Evolutionary conservation across 2,329 filamentous ascomycete species (phyloP), one percentile per base, ranked within the genome.

Genomic region (Pseudocercospora fuligena): DNA sequence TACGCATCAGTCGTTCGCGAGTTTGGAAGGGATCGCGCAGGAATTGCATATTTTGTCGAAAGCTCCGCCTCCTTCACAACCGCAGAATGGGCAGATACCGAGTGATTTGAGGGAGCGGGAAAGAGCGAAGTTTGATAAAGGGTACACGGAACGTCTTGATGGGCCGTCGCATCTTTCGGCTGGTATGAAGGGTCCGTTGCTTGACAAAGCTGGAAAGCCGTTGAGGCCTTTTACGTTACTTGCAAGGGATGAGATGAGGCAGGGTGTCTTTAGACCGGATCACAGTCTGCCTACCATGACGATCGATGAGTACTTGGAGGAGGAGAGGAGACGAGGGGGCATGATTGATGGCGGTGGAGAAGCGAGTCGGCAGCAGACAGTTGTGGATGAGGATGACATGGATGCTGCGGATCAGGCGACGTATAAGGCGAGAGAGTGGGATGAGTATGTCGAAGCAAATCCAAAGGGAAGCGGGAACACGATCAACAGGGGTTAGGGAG

Each of bases 211-310:
- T 65, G 95, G 95, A 53, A 95, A 92, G 77, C 95, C 95, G 14
- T 83, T 98, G 72, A 89, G 94, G 73, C 94, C 94, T 0, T 98
- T 99, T 75, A 97, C 93, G 1, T 84, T 99, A 23, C 90, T 66
- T 90, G 86, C 71, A 72, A 73, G 65, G 87, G 95, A 43, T 68
- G 89, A 93, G 68, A 80, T 97, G 66, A 87, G 89, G 67, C 85
- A 89, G 66, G 91, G 91, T 2, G 94, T 99, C 0, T 99, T 99
- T 80, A 87, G 92, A 63, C 88, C 93, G 0, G 93, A 95, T 7
- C 95, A 99, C 78, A 97, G 92, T 80, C 82, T 99, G 66, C 95
- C 95, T 0, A 98, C 95, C 2, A 98, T 99, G 95, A 92, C 89
- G 1, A 97, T 99, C 68, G 95, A 99, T 73, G 95, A 99, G 81